Conservation (phyloP, 495 filamentous ascomycete species). For the Neurospora sp. region DNA sequence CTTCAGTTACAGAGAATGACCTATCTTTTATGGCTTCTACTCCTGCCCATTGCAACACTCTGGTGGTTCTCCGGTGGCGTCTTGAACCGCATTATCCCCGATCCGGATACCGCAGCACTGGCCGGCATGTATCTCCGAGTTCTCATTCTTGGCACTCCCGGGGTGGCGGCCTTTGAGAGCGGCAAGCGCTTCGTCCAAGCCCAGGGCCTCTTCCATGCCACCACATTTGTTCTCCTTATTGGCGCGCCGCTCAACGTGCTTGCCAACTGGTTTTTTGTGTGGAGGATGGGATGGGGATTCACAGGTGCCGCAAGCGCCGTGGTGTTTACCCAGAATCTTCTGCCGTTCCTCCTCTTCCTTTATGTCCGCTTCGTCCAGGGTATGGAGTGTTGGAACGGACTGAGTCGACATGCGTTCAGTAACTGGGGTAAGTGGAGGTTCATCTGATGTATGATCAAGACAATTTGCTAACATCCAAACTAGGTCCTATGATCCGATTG, state of each 20-base stretch:
- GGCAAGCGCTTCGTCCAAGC: conserved; percentile 65
- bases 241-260: conserved; percentile 56
- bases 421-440: conserved; percentile 54
- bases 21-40: conserved; percentile 51
- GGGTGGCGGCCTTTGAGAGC: conserved; percentile 57
- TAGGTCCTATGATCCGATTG: conserved; percentile 62
- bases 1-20: conserved; percentile 63
- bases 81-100: conserved; percentile 48
- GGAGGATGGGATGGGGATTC: conserved; percentile 67
- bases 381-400: conserved; percentile 78
- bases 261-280: conserved; percentile 61
- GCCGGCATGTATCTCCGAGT: conserved; percentile 60
- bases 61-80: conserved; percentile 51
- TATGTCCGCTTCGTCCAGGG: conserved; percentile 71
- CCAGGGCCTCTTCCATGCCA: conserved; percentile 60
- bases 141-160: conserved; percentile 54
- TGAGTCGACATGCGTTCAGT: conserved; percentile 53
- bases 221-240: conserved; percentile 54
- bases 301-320: conserved; percentile 79
- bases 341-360: conserved; percentile 61
- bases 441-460: neutral
- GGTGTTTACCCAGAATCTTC: conserved; percentile 68
- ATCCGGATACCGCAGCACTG: conserved; percentile 47
- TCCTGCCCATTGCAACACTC: conserved; percentile 50
- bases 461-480: neutral